Conservation (phyloP, 2,329 filamentous ascomycete species). For the Colletotrichum coccodes region DNA sequence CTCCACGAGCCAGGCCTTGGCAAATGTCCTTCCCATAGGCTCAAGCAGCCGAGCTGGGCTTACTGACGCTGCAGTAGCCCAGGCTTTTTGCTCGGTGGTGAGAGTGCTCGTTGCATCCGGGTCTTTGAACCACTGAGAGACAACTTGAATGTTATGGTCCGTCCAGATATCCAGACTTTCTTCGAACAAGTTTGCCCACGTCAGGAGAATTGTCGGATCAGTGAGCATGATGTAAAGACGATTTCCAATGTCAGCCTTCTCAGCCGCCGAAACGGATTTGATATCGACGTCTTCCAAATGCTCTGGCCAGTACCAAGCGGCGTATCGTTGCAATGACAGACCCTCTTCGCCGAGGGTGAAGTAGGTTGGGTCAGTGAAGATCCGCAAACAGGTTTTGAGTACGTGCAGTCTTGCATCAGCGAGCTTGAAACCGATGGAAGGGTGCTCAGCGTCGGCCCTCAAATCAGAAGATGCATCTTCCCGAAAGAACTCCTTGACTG, state of each 20-base stretch:
- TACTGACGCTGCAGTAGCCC: constrained; percentile 40
- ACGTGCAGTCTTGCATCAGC: constrained; percentile 47
- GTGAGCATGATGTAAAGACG: constrained; percentile 50
- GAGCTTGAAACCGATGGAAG: constrained; percentile 47
- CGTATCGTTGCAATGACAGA: constrained; percentile 42
- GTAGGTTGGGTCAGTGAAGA: constrained; percentile 46
- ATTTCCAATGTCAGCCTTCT: constrained; percentile 46
- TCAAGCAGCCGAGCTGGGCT: constrained; percentile 46
- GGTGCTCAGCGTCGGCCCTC: constrained; percentile 16
- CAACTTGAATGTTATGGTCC: constrained; percentile 48
- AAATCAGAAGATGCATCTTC: constrained; percentile 41
- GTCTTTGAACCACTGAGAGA: constrained; percentile 49
- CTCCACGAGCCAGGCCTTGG: constrained; percentile 49
- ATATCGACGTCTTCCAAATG: constrained; percentile 49
- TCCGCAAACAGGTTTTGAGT: constrained; percentile 48
- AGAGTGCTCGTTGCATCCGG: constrained; percentile 43
- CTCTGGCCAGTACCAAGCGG: constrained; percentile 58
- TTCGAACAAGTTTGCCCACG: constrained; percentile 53
- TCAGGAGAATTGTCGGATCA: constrained; percentile 46
- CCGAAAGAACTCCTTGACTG: constrained; percentile 51
- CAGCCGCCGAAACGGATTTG: constrained; percentile 34
- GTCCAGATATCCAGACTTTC: constrained; percentile 54
- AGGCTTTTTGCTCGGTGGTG: constrained; percentile 40
- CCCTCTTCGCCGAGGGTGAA: constrained; percentile 34
- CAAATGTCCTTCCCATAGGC: constrained; percentile 50